phyloP scores from a whole-genome alignment of 139 green algal species.

The Chlamydomonas eustigma region DNA sequence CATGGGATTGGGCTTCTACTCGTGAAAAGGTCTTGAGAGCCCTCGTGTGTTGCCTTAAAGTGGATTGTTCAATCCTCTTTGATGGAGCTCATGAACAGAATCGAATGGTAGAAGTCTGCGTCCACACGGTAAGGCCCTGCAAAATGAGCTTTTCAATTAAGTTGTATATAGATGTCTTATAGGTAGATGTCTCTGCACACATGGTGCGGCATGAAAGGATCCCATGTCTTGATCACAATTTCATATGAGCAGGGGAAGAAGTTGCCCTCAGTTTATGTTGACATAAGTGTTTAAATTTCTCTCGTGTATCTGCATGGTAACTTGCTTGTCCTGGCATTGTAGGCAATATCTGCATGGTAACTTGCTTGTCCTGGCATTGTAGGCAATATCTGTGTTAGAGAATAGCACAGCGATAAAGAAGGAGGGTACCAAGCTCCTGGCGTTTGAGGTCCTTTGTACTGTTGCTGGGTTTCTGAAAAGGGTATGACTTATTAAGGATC shows the following conservation, averaged over 20 bases:
- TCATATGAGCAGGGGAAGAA: too few relatives aligned
- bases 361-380: not conserved
- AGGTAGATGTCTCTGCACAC: not conserved
- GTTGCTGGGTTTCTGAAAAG: not conserved
- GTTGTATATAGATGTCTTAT: not conserved
- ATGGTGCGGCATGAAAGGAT: too few relatives aligned
- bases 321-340: not conserved
- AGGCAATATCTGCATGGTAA: not conserved
- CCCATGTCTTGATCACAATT: too few relatives aligned
- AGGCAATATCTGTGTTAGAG: not conserved
- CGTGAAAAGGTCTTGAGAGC: not conserved
- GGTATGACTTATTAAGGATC: too few relatives aligned
- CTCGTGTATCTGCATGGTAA: too few relatives aligned
- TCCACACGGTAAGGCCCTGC: not conserved
- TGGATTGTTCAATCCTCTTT: not conserved
- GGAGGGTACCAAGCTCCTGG: not conserved
- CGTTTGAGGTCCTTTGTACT: constrained; percentile 9
- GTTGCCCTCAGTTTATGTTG: too few relatives aligned
- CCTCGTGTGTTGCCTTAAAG: not conserved
- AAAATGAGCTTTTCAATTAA: not conserved
- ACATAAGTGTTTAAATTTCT: too few relatives aligned
- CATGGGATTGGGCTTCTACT: not conserved
- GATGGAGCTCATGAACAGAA: constrained; percentile 1
- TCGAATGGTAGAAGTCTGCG: constrained; percentile 3
- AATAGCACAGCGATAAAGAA: not conserved